A percentile compares a stretch with the other conserved stretches of the same genome.
Conservation (phyloP, 2,329 filamentous ascomycete species). For the Aspergillus pseudoviridinutans region DNA sequence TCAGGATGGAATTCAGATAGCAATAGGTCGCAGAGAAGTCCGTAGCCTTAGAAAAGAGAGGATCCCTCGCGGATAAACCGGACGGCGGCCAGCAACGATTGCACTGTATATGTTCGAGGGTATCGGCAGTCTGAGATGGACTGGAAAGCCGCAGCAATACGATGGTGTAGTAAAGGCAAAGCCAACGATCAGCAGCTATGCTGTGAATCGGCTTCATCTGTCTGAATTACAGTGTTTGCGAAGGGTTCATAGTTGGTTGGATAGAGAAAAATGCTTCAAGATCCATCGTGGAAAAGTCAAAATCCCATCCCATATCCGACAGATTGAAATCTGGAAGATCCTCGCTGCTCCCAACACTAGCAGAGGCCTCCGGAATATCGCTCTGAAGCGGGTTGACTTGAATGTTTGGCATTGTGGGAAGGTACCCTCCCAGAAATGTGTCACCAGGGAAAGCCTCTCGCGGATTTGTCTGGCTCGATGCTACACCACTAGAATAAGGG, state of each 20-base stretch:
- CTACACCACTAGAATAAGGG: not conserved
- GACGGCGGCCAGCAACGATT: not conserved
- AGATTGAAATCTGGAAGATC: conserved; percentile 35
- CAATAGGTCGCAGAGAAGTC: too few species aligned
- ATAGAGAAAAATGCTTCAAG: conserved; percentile 37
- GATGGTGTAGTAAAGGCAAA: not conserved
- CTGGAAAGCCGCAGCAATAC: too few species aligned
- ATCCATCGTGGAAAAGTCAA: conserved; percentile 40
- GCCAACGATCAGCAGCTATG: not conserved
- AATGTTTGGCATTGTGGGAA: conserved; percentile 15
- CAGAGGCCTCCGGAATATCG: conserved; percentile 18
- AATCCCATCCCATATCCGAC: conserved; percentile 38
- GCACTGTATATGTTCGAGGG: not conserved
- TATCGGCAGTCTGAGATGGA: not conserved
- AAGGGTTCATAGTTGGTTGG: conserved; percentile 21
- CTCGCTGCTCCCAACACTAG: conserved; percentile 24
- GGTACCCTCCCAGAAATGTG: not conserved
- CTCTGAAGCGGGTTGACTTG: conserved; percentile 19
- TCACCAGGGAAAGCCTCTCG: not conserved
- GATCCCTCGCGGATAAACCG: not conserved
- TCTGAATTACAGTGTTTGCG: not conserved
- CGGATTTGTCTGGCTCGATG: not conserved
- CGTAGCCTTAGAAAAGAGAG: not conserved
- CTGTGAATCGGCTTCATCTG: not conserved
- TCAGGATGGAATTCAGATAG: too few species aligned